These are phyloP conservation scores for Trichoderma simmonsii DNA, from an alignment of 2,329 filamentous ascomycete species.

Conservation along the genomic window DNA sequence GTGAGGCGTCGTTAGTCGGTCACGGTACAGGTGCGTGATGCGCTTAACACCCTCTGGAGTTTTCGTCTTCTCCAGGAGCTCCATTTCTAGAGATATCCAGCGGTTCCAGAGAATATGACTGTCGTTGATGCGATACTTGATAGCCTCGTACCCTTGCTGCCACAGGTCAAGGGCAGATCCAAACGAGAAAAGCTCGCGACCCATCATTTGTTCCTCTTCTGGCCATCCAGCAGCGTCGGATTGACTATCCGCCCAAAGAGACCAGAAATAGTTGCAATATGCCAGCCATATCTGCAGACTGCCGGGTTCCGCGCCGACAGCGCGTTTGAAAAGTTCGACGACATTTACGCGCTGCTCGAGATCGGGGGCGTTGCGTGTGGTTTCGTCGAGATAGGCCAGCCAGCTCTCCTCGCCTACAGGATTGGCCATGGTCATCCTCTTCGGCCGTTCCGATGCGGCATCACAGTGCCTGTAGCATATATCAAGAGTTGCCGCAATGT, in stretches of 20 bases:
- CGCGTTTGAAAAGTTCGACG: slow-evolving; percentile 69
- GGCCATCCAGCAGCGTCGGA: slow-evolving; percentile 53
- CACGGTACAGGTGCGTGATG: slow-evolving; percentile 66
- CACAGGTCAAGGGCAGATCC: slow-evolving; percentile 65
- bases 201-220: slow-evolving; percentile 66
- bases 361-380: slow-evolving; percentile 56
- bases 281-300: slow-evolving; percentile 72
- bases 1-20: slow-evolving; percentile 71
- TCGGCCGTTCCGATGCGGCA: slow-evolving; percentile 24
- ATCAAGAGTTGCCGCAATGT: not conserved
- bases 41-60: slow-evolving; percentile 58
- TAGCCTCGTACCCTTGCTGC: slow-evolving; percentile 67
- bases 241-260: slow-evolving; percentile 64
- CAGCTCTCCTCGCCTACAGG: slow-evolving; percentile 75
- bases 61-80: slow-evolving; percentile 58
- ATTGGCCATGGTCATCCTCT: slow-evolving; percentile 41
- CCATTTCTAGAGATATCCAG: slow-evolving; percentile 69
- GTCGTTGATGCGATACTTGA: slow-evolving; percentile 71
- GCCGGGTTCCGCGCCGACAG: slow-evolving; percentile 67
- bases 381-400: slow-evolving; percentile 74
- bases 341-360: slow-evolving; percentile 66
- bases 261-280: slow-evolving; percentile 76
- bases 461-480: slow-evolving; percentile 23
- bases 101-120: slow-evolving; percentile 78
- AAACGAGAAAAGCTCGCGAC: slow-evolving; percentile 68